Percentiles rank a stretch among this genome's conserved stretches.
Conservation (phyloP, 2,329 filamentous ascomycete genomes). For the Cryoendolithus antarcticus region DNA sequence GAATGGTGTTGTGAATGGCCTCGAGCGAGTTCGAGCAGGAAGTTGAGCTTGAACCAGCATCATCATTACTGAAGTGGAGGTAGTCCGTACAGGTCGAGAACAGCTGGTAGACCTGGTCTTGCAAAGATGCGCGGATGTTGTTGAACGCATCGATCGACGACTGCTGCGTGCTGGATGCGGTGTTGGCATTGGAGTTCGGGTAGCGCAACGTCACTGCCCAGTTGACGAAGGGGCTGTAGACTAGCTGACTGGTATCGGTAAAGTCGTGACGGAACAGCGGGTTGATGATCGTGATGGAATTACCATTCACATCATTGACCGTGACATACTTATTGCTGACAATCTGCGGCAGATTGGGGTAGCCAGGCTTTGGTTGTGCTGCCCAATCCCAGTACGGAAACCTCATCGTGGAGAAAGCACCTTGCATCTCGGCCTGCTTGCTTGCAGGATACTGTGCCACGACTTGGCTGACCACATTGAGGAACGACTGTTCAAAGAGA, state of each 20-base stretch:
- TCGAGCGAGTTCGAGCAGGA: slow-evolving; percentile 23
- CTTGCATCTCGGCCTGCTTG: slow-evolving; percentile 11
- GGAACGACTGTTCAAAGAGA: slow-evolving; percentile 22
- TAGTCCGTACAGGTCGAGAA: slow-evolving; percentile 22
- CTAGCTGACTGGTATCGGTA: slow-evolving; percentile 12
- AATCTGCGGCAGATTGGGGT: slow-evolving; percentile 13
- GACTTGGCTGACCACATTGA: slow-evolving; percentile 16
- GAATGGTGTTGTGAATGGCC: slow-evolving; percentile 24
- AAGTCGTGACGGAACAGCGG: slow-evolving; percentile 10
- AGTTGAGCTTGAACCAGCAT: slow-evolving; percentile 11
- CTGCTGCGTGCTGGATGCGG: slow-evolving; percentile 11
- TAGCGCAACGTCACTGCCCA: slow-evolving; percentile 21
- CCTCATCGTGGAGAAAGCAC: slow-evolving; percentile 15
- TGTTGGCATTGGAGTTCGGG: slow-evolving; percentile 14
- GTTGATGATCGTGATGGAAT: slow-evolving; percentile 7
- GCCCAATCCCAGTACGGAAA: slow-evolving; percentile 21
- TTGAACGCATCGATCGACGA: slow-evolving; percentile 13
- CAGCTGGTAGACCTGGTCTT: slow-evolving; percentile 22
- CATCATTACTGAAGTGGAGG: slow-evolving; percentile 19
- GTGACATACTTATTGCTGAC: slow-evolving; percentile 14
- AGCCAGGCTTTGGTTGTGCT: slow-evolving; percentile 9
- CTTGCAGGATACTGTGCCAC: slow-evolving; percentile 14
- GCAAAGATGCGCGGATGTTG: slow-evolving; percentile 17
- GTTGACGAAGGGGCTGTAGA: slow-evolving; percentile 18
- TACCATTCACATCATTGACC: slow-evolving; percentile 10